Base-by-base conservation (phyloP, 2,329 filamentous ascomycete genomes). In the Septoria petroselini region DNA sequence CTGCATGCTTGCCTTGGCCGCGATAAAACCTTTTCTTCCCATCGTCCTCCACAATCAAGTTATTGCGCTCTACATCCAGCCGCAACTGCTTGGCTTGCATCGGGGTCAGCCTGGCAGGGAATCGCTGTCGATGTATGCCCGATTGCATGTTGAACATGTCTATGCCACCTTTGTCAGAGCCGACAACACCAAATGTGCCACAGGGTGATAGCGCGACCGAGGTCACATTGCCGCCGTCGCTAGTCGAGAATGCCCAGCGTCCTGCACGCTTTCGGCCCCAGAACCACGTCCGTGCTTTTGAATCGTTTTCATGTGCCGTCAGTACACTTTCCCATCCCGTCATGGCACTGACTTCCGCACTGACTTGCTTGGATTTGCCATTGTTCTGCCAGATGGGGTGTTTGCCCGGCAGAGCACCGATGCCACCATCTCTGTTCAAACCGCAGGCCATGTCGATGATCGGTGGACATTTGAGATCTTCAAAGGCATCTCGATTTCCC, bases 131-230 rank as follows among this genome's bases (percentile, higher is more conserved):
- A 68, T 94, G 88, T 15, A 85, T 76, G 37, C 93, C 93, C 37
- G 93, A 97, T 68, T 98, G 93, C 51, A 98, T 75, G 67, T 98
- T 98, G 79, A 87, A 97, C 85, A 95, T 91, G 68, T 96, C 90
- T 48, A 98, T 84, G 27, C 83, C 81, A 34, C 93, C 93, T 30
- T 79, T 83, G 23, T 82, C 82, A 1, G 91, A 96, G 1, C 93
- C 93, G 17, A 98, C 78, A 3, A 97, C 72, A 2, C 91, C 91
- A 73, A 98, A 98, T 1, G 88, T 96, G 49, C 93, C 93, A 63
- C 93, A 98, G 1, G 88, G 80, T 46, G 88, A 95, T 53, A 98
- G 85, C 8, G 90, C 81, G 15, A 98, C 89, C 45, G 87, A 91
- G 57, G 73, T 79, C 29, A 95, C 91, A 62, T 89, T 81, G n/a